A percentile compares a stretch with the other conserved stretches of the same genome.
Conservation (phyloP, 129 eudicot genomes). For the Artemisia tridentata region DNA sequence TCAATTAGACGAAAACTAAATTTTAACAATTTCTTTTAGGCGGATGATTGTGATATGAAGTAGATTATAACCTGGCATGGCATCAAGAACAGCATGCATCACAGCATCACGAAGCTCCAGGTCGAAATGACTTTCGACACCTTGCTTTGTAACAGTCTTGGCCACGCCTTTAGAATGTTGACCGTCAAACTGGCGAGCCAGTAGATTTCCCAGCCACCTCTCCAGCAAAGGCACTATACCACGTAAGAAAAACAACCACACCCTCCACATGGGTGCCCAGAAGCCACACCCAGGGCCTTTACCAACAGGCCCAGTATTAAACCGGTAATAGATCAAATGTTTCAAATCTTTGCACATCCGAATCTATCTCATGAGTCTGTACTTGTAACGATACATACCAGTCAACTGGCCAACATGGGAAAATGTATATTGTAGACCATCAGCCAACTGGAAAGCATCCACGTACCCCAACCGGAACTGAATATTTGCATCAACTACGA, state of each 20-base stretch:
- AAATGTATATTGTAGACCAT: constrained; percentile 92
- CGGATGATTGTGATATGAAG: background rate
- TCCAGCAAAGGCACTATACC: constrained; percentile 96
- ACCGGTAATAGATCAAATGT: constrained; percentile 90
- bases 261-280: constrained; percentile 99
- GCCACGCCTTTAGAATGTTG: constrained; percentile 98
- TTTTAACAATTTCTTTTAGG: background rate
- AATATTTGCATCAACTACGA: constrained; percentile 95
- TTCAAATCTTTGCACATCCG: constrained; percentile 98
- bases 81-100: constrained; percentile 99
- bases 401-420: constrained; percentile 99
- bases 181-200: constrained; percentile 98
- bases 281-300: constrained; percentile 99
- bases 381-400: constrained; percentile 97
- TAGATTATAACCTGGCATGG: constrained; percentile 77
- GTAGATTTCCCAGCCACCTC: constrained; percentile 95
- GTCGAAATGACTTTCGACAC: constrained; percentile 98
- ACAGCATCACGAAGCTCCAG: constrained; percentile 99
- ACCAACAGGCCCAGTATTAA: constrained; percentile 99
- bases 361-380: constrained; percentile 96
- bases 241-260: constrained; percentile 95
- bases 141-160: constrained; percentile 96
- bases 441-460: constrained; percentile 98
- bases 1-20: background rate
- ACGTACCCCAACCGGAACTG: constrained; percentile 99